Evolutionary conservation across 345 rosid species (phyloP), one percentile per base, ranked within the genome.

Genomic region (Citrus australasica): DNA sequence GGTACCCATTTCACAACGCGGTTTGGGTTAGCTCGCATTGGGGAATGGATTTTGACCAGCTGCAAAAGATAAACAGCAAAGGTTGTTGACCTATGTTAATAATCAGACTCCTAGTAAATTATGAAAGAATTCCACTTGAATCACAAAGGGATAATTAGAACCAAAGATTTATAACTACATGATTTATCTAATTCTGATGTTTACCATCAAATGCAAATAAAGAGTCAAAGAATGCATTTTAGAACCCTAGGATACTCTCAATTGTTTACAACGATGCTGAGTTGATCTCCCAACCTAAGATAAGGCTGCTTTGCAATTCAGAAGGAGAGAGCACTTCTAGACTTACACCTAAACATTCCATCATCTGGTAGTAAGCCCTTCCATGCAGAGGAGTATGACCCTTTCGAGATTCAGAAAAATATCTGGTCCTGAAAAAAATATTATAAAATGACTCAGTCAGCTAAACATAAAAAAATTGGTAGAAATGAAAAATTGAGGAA

Each of bases 311-410:
- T 62, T 51, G 59, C 28, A 33, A 53, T 58, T 48, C 11, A 33
- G 28, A 55, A 10, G 69, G 9, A 7, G 69, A n/a, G 8, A 56
- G 65, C 66, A 27, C 38, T 48, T 82, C 35, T 46, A 69, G 73
- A 82, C 94, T 88, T 92, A 92, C 98, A 84, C 98, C 99, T 83
- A 96, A 87, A 82, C 98, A 96, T 84, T 94, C 99, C 98, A 96
- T 96, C 98, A 96, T 89, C 85, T 94, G 98, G 85, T 94, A 94
- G 86, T 93, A 97, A 82, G 98, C 98, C 79, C 99, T 88, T 55
- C 99, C 99, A 76, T 91, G 98, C 81, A 97, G 86, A 76, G 99
- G 99, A 58, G 97, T 97, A 86, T 97, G 99, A 42, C 99, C 99
- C 83, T 93, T 85, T 65, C 98, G 90, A 32, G 96, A 92, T 91